Evolutionary conservation across 2,329 filamentous ascomycete genomes (phyloP).

Genomic region (Diaporthe sp.): DNA sequence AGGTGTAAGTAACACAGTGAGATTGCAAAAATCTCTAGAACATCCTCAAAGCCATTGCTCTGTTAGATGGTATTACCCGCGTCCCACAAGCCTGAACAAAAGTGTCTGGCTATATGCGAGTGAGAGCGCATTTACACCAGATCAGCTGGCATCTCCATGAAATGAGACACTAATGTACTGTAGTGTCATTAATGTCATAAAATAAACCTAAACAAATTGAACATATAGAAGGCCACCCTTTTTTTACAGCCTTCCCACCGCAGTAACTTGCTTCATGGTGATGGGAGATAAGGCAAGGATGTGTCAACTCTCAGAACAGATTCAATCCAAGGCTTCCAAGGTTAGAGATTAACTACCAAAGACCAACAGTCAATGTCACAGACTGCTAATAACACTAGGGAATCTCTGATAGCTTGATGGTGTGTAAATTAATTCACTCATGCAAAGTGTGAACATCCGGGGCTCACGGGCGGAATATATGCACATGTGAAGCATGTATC

Average conservation of each 20-base stretch:
- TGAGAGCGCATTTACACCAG: neutral
- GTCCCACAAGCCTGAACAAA: neutral
- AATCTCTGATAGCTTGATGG: neutral
- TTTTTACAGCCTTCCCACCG: neutral
- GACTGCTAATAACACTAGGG: neutral
- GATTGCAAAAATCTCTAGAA: neutral
- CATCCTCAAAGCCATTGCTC: neutral
- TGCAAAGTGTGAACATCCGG: neutral
- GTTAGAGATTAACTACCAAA: neutral
- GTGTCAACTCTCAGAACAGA: neutral
- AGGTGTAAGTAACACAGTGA: neutral
- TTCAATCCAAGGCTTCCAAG: neutral
- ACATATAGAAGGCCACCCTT: neutral
- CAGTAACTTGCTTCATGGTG: neutral
- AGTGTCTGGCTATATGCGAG: too few relatives aligned
- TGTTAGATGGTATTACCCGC: neutral
- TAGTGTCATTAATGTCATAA: neutral
- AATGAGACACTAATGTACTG: neutral
- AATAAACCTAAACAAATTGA: neutral
- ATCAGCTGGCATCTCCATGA: neutral
- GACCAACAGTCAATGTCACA: neutral
- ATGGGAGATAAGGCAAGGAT: neutral
- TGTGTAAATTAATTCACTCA: neutral
- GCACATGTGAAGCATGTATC: neutral
- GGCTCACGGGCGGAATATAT: neutral